Evolutionary conservation across 441 rosid genomes (phyloP).

Genomic region (Metrosideros polymorpha): DNA sequence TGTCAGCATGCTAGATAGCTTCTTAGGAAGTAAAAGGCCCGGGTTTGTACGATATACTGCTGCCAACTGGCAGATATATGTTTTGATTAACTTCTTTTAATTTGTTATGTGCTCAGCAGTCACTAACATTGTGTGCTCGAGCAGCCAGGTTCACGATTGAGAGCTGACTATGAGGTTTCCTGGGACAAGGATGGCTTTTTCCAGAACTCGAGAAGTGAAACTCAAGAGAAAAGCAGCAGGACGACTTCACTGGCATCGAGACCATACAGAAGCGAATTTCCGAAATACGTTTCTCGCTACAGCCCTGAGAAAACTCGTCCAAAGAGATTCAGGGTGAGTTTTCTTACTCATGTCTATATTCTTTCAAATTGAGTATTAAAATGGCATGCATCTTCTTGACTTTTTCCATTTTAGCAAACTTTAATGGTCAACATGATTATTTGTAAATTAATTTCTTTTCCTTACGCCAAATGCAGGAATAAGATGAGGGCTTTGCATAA

Average conservation of each 20-base stretch:
- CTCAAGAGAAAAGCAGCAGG: conserved; percentile 26
- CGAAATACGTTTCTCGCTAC: conserved; percentile 22
- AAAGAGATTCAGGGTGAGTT: conserved; percentile 67
- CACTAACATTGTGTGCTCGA: neutral
- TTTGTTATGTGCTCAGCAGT: neutral
- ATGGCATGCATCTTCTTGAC: neutral
- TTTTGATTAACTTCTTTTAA: neutral
- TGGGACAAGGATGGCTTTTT: conserved; percentile 81
- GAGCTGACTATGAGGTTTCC: conserved; percentile 75
- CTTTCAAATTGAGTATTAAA: neutral
- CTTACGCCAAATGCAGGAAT: neutral
- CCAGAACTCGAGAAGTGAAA: conserved; percentile 41
- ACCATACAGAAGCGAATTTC: conserved; percentile 26
- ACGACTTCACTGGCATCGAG: conserved; percentile 17
- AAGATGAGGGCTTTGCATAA: neutral
- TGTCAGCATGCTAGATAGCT: neutral
- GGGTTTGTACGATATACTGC: neutral
- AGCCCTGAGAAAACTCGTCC: conserved; percentile 43
- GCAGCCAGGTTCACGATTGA: conserved; percentile 81
- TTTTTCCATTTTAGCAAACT: neutral
- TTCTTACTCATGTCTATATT: neutral
- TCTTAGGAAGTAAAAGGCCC: neutral
- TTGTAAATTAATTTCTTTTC: neutral
- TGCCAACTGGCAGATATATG: neutral
- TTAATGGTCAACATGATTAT: neutral